Evolutionary conservation across 2,329 filamentous ascomycete genomes (phyloP).

Genomic region (Taxawa tesnikishii): DNA sequence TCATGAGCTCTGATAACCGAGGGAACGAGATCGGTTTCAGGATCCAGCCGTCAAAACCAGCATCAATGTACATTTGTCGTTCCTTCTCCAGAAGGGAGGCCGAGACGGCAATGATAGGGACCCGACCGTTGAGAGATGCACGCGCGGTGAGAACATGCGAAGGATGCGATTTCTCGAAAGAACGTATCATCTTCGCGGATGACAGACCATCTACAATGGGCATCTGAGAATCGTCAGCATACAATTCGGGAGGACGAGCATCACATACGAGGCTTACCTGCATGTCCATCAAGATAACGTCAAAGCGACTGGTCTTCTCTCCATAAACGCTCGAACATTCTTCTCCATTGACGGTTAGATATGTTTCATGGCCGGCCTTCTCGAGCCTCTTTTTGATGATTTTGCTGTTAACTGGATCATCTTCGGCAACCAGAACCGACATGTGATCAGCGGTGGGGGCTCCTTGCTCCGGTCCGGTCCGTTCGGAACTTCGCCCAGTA

Average conservation of each 20-base stretch:
- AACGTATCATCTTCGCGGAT: constrained; percentile 73
- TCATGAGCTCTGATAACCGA: constrained; percentile 55
- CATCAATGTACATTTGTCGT: constrained; percentile 55
- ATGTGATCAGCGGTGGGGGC: constrained; percentile 28
- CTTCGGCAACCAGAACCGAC: constrained; percentile 68
- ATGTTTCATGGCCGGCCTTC: constrained; percentile 59
- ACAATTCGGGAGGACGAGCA: neutral
- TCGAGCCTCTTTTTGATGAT: constrained; percentile 71
- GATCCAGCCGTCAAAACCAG: constrained; percentile 85
- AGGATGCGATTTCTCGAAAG: constrained; percentile 47
- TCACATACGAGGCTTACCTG: constrained; percentile 50
- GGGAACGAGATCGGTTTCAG: constrained; percentile 78
- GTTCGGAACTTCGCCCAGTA: constrained; percentile 3
- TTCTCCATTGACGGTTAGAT: constrained; percentile 68
- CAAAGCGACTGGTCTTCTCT: constrained; percentile 51
- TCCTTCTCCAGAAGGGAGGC: constrained; percentile 66
- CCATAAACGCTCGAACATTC: constrained; percentile 64
- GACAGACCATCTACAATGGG: constrained; percentile 77
- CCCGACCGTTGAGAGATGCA: constrained; percentile 48
- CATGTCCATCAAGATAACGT: constrained; percentile 85
- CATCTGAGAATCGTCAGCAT: constrained; percentile 52
- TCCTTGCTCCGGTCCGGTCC: constrained; percentile 9
- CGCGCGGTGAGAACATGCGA: constrained; percentile 44
- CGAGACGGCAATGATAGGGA: constrained; percentile 79
- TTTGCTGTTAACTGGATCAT: constrained; percentile 77